Evolutionary conservation across 495 filamentous ascomycete species (phyloP).

Genomic region (Neurospora hispaniola): DNA sequence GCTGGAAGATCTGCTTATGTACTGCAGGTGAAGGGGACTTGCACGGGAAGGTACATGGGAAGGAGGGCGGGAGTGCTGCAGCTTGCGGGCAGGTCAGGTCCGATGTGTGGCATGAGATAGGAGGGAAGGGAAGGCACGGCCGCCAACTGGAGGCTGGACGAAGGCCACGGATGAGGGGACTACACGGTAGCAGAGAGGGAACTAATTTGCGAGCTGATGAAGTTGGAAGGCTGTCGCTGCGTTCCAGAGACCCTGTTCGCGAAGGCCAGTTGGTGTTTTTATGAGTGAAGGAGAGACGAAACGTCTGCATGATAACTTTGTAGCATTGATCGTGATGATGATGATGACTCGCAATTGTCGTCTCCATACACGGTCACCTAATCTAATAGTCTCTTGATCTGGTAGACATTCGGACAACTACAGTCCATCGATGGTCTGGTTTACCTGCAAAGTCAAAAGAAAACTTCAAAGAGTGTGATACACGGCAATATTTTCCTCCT

Average conservation of each 20-base stretch:
- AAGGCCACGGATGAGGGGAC: not conserved
- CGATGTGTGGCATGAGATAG: not conserved
- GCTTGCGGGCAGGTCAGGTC: not conserved
- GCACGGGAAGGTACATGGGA: not conserved
- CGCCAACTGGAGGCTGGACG: not conserved
- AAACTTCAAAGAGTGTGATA: not conserved
- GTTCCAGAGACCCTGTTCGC: not conserved
- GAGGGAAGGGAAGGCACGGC: not conserved
- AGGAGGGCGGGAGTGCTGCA: not conserved
- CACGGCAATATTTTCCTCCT: not conserved
- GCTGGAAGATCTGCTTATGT: not conserved
- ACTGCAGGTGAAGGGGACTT: not conserved
- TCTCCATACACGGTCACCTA: not conserved
- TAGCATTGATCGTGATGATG: not conserved
- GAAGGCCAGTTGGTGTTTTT: not conserved
- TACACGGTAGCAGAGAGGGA: not conserved
- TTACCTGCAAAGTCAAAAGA: not conserved
- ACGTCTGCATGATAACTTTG: not conserved
- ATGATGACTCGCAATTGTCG: not conserved
- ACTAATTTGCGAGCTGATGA: not conserved
- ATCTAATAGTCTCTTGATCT: not conserved
- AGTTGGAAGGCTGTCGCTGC: not conserved
- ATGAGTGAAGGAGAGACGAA: not conserved
- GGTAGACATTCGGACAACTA: not conserved
- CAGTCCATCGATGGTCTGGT: not conserved